Evolutionary conservation across 2,329 filamentous ascomycete genomes (phyloP).

Genomic region (Colletotrichum magnum): DNA sequence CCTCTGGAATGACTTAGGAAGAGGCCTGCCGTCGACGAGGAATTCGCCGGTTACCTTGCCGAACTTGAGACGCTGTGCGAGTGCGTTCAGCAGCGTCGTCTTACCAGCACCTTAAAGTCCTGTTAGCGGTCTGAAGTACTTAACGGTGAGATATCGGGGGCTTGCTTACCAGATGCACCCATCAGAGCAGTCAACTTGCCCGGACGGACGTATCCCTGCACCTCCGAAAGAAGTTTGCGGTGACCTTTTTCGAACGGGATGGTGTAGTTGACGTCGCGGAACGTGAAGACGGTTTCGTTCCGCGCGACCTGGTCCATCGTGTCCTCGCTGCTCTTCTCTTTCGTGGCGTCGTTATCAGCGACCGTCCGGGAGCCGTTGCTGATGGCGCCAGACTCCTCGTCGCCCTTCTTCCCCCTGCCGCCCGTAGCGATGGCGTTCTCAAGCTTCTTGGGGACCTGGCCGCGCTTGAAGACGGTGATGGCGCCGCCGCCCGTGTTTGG

Average conservation of each 20-base stretch:
- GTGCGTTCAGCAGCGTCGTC: conserved; percentile 80
- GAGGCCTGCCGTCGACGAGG: conserved; percentile 80
- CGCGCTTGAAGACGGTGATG: conserved; percentile 74
- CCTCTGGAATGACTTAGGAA: conserved; percentile 83
- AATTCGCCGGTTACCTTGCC: conserved; percentile 84
- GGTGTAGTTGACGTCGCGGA: conserved; percentile 64
- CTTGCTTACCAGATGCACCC: conserved; percentile 65
- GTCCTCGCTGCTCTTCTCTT: conserved; percentile 47
- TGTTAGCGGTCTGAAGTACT: background rate
- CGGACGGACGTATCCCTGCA: conserved; percentile 88
- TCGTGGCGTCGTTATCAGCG: conserved; percentile 45
- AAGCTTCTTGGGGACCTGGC: conserved; percentile 71
- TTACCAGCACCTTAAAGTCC: conserved; percentile 68
- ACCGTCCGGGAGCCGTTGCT: conserved; percentile 75
- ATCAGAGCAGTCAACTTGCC: conserved; percentile 86
- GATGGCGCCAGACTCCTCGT: conserved; percentile 62
- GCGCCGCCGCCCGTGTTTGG: conserved; percentile 72
- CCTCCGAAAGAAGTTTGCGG: conserved; percentile 80
- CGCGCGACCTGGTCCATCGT: conserved; percentile 66
- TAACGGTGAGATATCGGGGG: background rate
- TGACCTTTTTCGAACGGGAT: conserved; percentile 71
- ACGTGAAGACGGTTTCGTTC: conserved; percentile 72
- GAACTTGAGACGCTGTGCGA: conserved; percentile 82
- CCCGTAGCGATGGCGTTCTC: conserved; percentile 70
- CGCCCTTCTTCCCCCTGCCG: conserved; percentile 58